phyloP scores from a whole-genome alignment of 2,329 filamentous ascomycete species.

The Cladophialophora psammophila region DNA sequence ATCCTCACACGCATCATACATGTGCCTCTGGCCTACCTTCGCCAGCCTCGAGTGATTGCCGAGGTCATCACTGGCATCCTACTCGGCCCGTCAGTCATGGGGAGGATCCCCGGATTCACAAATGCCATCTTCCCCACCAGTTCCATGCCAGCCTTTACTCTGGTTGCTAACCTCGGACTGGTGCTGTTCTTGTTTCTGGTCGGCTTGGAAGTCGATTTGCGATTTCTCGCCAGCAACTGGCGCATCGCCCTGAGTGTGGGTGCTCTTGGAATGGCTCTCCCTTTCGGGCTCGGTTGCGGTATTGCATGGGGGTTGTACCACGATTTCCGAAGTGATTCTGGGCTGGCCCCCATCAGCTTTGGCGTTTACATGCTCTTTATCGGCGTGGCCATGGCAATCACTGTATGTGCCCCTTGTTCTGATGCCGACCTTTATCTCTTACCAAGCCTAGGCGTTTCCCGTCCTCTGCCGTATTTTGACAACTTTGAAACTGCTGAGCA shows the following conservation, averaged over 20 bases:
- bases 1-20: constrained; percentile 77
- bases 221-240: constrained; percentile 81
- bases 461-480: constrained; percentile 93
- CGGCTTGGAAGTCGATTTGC: constrained; percentile 83
- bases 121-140: constrained; percentile 76
- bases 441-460: constrained; percentile 68
- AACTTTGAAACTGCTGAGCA: constrained; percentile 83
- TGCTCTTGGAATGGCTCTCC: constrained; percentile 78
- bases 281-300: constrained; percentile 81
- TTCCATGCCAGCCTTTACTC: constrained; percentile 76
- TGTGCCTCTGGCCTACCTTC: constrained; percentile 76
- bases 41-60: constrained; percentile 82
- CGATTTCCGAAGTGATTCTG: constrained; percentile 68
- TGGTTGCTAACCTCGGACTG: constrained; percentile 83
- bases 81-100: constrained; percentile 86
- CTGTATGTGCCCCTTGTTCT: constrained; percentile 58
- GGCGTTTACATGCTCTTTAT: constrained; percentile 78
- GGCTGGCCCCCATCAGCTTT: constrained; percentile 65
- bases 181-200: constrained; percentile 88
- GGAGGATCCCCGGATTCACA: constrained; percentile 80
- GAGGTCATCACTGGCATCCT: constrained; percentile 87
- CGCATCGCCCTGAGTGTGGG: constrained; percentile 78
- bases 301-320: constrained; percentile 83
- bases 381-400: constrained; percentile 92
- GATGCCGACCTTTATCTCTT: constrained; percentile 9